Evolutionary conservation across 352 stramenopile genomes (phyloP).

Genomic region (Phytopythium cucurbitacearum): DNA sequence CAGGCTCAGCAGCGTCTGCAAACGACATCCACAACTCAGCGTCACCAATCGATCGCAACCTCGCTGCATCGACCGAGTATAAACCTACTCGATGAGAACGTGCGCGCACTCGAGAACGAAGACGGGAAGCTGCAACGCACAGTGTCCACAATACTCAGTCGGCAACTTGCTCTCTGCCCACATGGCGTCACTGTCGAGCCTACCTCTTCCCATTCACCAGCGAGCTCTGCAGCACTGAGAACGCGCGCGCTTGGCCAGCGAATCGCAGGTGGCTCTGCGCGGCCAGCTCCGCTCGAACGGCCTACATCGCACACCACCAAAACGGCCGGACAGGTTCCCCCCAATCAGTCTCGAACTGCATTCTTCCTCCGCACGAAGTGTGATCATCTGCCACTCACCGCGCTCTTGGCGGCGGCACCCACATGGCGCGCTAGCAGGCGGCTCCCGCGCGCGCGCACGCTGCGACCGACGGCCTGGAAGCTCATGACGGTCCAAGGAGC

Average conservation of each 20-base stretch:
- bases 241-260: constrained; percentile 8
- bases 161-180: neutral
- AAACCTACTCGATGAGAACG: constrained; percentile 48
- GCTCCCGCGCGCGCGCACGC: constrained; percentile 31
- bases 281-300: constrained; percentile 9
- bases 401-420: constrained; percentile 9
- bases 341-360: no score
- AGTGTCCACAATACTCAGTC: neutral
- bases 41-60: neutral
- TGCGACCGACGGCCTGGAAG: constrained; percentile 42
- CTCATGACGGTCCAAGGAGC: constrained; percentile 29
- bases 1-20: constrained; percentile 36
- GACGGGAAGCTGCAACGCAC: constrained; percentile 15
- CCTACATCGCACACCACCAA: neutral
- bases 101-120: constrained; percentile 20
- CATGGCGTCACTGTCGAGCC: no score
- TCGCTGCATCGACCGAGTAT: neutral
- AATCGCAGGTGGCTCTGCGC: constrained; percentile 8
- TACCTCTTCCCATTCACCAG: constrained; percentile 19
- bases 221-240: constrained; percentile 26
- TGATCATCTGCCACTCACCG: constrained; percentile 7
- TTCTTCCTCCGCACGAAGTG: no score
- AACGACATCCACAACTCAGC: neutral
- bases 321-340: neutral
- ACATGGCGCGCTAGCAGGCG: constrained; percentile 20